Evolutionary conservation across 148 eudicot genomes (phyloP), one percentile per base, ranked within the genome.

Genomic region (Rhododendron ferrugineum): DNA sequence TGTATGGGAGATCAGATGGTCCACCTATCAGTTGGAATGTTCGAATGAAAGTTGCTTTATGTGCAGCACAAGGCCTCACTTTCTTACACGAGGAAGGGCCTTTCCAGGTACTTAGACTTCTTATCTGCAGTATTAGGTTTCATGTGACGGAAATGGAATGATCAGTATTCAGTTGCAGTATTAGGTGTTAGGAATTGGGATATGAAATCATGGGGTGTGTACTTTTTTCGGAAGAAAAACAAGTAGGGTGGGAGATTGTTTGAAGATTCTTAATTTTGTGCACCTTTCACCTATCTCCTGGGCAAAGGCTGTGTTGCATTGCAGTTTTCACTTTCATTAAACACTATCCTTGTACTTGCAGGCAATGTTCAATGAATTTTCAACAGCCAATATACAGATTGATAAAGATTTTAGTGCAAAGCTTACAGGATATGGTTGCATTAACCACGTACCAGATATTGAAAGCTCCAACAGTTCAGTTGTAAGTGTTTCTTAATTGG

Each of bases 371-470:
- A 91, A 90, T 79, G 98, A 93, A 81, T 97, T 95, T 88, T 95
- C 98, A 46, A 92, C 99, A 14, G 93, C 92, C 84, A 97, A 97
- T 90, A 92, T 97, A 90, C 98, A 97, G 84, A 92, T 97, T 79
- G 98, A 95, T 88, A 97, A 97, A 84, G 98, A 97, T 89, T 95
- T 95, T 56, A 97, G 95, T 83, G 96, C 98, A 83, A 97, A 95
- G 91, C 96, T 95, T 73, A 94, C 99, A n/a, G 98, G 99, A 89
- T 95, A 97, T 88, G 98, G 99, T 49, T 94, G 98, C 88, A 92
- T 95, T 85, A 93, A 91, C 87, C 92, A 91, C 80, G 90, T 92
- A 78, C 94, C 96, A 54, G 95, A 93, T 87, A 79, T 93, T 3
- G 96, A 96, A 79, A 88, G 88, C 82, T 86, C 92, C 64, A 92